A percentile compares a stretch with the other conserved stretches of the same genome.
Conservation (phyloP, 306 rosid genomes). For the Clitoria ternatea region DNA sequence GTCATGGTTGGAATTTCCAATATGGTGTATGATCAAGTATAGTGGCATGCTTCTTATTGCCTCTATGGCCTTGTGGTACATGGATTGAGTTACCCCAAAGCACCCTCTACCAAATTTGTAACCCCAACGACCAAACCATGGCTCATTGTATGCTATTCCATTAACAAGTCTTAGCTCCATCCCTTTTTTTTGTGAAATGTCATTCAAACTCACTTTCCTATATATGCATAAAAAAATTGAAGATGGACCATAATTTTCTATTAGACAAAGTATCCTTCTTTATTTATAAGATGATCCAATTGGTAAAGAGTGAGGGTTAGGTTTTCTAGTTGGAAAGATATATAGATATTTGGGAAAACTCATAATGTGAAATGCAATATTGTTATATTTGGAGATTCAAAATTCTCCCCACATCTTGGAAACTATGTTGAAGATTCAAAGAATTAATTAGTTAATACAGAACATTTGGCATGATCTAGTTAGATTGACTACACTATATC, state of each 20-base stretch:
- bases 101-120: conserved; percentile 70
- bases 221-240: not conserved
- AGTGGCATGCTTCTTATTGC: conserved; percentile 68
- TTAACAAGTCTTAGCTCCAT: conserved; percentile 75
- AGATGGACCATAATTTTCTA: not conserved
- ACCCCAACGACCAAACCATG: conserved; percentile 92
- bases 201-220: conserved; percentile 84
- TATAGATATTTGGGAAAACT: too few species aligned
- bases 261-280: not conserved
- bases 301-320: not conserved
- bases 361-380: too few species aligned
- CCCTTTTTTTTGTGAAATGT: conserved; percentile 56
- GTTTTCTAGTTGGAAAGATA: too few species aligned
- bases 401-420: too few species aligned
- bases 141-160: conserved; percentile 55
- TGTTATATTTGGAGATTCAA: too few species aligned
- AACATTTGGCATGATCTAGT: too few species aligned
- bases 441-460: too few species aligned
- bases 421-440: too few species aligned
- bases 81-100: conserved; percentile 56
- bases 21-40: conserved; percentile 45
- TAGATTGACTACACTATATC: too few species aligned
- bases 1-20: conserved; percentile 41
- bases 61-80: conserved; percentile 63
- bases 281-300: not conserved